Conservation (phyloP, 805 yeast genomes). For the Pichia thaimueangensis region DNA sequence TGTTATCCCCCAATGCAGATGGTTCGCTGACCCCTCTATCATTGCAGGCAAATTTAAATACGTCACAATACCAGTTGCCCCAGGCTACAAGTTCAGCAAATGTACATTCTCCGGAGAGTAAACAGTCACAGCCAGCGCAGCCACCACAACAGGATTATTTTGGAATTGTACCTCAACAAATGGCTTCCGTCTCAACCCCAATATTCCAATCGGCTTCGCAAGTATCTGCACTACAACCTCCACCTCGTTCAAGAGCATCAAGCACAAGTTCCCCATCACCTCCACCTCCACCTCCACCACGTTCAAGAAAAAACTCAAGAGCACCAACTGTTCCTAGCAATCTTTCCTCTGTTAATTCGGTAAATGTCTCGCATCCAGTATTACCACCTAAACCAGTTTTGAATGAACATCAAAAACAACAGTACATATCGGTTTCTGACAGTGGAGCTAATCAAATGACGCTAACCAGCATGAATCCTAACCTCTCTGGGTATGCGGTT, state of each 20-base stretch:
- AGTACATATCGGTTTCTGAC: slow-evolving; percentile 19
- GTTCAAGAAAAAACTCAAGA: slow-evolving; percentile 23
- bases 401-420: slow-evolving; percentile 25
- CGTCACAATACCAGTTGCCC: neutral
- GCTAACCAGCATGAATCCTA: neutral
- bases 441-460: neutral
- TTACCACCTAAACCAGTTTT: slow-evolving; percentile 29
- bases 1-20: neutral
- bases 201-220: neutral
- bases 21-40: neutral
- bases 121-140: slow-evolving; percentile 1
- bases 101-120: slow-evolving; percentile 5
- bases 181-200: slow-evolving; percentile 2
- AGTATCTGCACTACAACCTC: slow-evolving; percentile 18
- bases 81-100: slow-evolving; percentile 2
- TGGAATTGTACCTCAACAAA: slow-evolving; percentile 2
- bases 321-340: slow-evolving; percentile 11
- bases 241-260: slow-evolving; percentile 20
- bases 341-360: too few species aligned
- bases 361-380: slow-evolving; percentile 16
- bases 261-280: slow-evolving; percentile 14
- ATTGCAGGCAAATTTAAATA: neutral
- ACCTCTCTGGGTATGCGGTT: too few species aligned
- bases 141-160: slow-evolving; percentile 3
- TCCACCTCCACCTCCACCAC: slow-evolving; percentile 28